Conservation (phyloP, 225 moss, liverwort and hornwort species). For the Bryoerythrophyllum caledonicum region DNA sequence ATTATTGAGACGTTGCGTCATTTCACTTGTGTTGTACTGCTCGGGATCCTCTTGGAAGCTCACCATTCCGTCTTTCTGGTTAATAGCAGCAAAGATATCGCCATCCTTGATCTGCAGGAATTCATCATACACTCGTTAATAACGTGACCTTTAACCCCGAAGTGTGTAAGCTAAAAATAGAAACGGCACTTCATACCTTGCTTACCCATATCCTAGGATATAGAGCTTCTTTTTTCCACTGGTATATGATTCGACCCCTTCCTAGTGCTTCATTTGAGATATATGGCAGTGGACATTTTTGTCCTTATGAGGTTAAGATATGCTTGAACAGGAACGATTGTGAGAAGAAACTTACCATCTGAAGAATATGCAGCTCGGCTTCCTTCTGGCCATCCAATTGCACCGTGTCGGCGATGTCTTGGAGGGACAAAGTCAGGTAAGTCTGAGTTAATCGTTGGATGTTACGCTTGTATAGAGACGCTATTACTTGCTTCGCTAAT, state of each 20-base stretch:
- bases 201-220: too few relatives aligned
- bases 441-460: constrained; percentile 99
- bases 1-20: constrained; percentile 86
- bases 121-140: constrained; percentile 10
- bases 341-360: constrained; percentile 64
- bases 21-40: constrained; percentile 94
- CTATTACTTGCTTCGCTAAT: constrained; percentile 96
- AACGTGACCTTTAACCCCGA: background rate
- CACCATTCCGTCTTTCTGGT: constrained; percentile 99
- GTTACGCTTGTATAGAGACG: constrained; percentile 93
- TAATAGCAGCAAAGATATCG: constrained; percentile 96
- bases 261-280: too few relatives aligned
- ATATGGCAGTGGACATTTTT: too few relatives aligned
- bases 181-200: too few relatives aligned
- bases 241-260: too few relatives aligned
- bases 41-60: constrained; percentile 99
- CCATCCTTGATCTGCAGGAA: constrained; percentile 84
- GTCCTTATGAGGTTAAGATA: too few relatives aligned
- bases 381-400: constrained; percentile 93
- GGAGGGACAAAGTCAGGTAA: constrained; percentile 92
- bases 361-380: constrained; percentile 95
- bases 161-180: background rate
- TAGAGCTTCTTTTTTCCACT: too few relatives aligned
- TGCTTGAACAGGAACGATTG: background rate
- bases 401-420: constrained; percentile 97